Base-by-base conservation (phyloP, 305 asterid genomes). In the Fraxinus sp. region DNA sequence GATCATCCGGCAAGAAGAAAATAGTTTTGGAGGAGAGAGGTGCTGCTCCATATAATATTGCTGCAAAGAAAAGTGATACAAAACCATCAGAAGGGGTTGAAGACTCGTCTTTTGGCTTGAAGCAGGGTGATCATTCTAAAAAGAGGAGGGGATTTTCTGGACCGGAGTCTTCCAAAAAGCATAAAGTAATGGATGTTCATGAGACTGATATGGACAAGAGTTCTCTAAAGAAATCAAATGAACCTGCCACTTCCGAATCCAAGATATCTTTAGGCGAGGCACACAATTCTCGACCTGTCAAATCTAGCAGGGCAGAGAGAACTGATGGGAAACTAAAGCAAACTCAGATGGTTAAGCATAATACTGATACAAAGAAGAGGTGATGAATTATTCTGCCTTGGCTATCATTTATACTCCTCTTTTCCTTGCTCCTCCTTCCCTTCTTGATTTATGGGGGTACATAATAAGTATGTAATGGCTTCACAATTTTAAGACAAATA, bases 351-450 rank as follows among this genome's bases (percentile, higher is more conserved):
- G 86, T 79, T 81, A 85, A 87, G 82, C 85, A 92, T 74, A 95
- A 93, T 85, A 88, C 88, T 41, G 91, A 88, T 80, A 77, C 92
- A 57, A 84, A 80, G 89, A 88, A 83, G 89, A 93, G 99, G 98
- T 93, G 85, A 81, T 81, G 71, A 83, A 71, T 64, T 77, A 71
- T 85, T 68, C 76, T 76, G 9, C 8, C 20, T 28, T 57, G 28
- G 13, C 10, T 57, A 57, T 20, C 68, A 57, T 18, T 57, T 18
- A 18, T 57, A 57, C 28, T 57, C 28, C 68, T 57, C 73, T 64
- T 26, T 44, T 2, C 11, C 28, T 18, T 57, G 11, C 68, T 57
- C 68, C 68, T 57, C 28, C 28, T 18, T 18, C 68, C 68, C 68
- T 57, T 10, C 68, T 18, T 18, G 68, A 10, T 57, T n/a, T 57